These are phyloP conservation scores for Myriosclerotinia scirpicola DNA, from an alignment of 2,329 filamentous ascomycete genomes.

Conservation along the genomic window DNA sequence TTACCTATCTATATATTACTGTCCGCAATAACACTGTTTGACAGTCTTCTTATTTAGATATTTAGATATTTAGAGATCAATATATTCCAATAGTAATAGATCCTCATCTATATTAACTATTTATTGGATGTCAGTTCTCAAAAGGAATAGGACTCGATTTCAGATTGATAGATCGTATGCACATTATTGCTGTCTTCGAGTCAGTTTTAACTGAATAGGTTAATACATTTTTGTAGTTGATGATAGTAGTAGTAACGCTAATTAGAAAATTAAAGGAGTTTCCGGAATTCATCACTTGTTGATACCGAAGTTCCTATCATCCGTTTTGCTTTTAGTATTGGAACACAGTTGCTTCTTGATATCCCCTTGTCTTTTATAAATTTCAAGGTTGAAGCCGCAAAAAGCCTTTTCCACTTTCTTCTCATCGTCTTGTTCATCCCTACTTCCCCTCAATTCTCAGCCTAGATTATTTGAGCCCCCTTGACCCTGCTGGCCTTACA, in stretches of 20 bases:
- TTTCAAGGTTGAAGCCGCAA: constrained; percentile 4
- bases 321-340: no score
- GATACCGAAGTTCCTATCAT: no score
- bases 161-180: background rate
- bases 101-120: background rate
- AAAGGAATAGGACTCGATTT: background rate
- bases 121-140: background rate
- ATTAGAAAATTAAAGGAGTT: background rate
- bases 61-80: no score
- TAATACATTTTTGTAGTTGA: background rate
- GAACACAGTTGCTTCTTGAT: no score
- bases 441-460: constrained; percentile 3
- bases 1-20: background rate
- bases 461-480: constrained; percentile 8
- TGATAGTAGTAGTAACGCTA: background rate
- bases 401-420: background rate
- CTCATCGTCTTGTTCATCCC: background rate
- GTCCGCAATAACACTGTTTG: no score
- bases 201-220: background rate
- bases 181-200: background rate
- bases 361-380: background rate
- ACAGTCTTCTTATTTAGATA: no score
- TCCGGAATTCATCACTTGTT: no score
- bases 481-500: constrained; percentile 20
- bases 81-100: background rate